Evolutionary conservation across 805 yeast species (phyloP).

Genomic region (Nakazawaea siamensis): DNA sequence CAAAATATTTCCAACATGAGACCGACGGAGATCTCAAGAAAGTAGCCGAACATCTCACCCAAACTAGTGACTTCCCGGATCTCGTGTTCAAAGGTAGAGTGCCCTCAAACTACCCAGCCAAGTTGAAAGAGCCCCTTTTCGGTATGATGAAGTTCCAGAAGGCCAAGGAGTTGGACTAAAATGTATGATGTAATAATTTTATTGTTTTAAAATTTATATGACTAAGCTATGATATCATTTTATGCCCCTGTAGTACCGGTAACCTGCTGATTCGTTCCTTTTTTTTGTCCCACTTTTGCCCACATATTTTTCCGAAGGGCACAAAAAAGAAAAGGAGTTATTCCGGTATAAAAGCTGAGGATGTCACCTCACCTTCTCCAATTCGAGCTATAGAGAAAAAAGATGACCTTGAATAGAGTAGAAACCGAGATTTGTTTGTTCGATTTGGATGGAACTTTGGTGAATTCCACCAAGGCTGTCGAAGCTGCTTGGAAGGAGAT

Average conservation of each 20-base stretch:
- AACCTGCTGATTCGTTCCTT: too few relatives aligned
- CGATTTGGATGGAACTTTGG: conserved; percentile 85
- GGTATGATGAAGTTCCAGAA: conserved; percentile 5
- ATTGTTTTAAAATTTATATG: too few relatives aligned
- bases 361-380: too few relatives aligned
- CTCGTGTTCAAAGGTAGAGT: conserved; percentile 7
- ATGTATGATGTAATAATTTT: too few relatives aligned
- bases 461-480: conserved; percentile 75
- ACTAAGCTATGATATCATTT: too few relatives aligned
- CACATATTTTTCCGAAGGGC: too few relatives aligned
- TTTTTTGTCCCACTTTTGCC: too few relatives aligned
- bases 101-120: neutral
- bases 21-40: neutral
- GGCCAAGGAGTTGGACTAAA: too few relatives aligned
- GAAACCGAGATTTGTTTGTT: conserved; percentile 34
- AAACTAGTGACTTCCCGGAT: conserved; percentile 5
- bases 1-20: neutral
- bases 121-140: conserved; percentile 3
- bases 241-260: too few relatives aligned
- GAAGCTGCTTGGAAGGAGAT: conserved; percentile 77
- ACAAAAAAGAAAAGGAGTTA: too few relatives aligned
- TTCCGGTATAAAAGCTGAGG: too few relatives aligned
- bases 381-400: neutral
- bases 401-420: conserved; percentile 10
- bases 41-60: neutral